Percentiles rank a stretch among this genome's conserved stretches.
These are phyloP conservation scores for Annona cherimola DNA, from an alignment of 164 flowering plant genomes.

Conservation along the genomic window DNA sequence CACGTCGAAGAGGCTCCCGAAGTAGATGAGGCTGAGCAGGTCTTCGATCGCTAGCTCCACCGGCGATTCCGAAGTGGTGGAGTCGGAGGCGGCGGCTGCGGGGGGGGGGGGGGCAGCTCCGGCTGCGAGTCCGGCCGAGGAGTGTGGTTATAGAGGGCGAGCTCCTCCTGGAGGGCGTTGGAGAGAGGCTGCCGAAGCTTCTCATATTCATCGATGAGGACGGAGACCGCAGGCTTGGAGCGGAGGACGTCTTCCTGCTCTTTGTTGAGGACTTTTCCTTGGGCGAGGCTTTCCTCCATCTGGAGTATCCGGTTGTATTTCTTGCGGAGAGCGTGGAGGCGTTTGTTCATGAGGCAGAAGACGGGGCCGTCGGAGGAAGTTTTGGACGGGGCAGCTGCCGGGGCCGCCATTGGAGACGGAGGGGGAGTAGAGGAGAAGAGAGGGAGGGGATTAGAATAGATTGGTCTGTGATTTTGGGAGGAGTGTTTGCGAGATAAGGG, in stretches of 20 bases:
- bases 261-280: conserved; percentile 74
- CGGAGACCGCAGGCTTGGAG: conserved; percentile 54
- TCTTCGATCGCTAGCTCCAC: conserved; percentile 36
- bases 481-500: too few species aligned
- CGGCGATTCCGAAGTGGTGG: neutral
- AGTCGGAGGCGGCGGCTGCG: neutral
- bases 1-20: conserved; percentile 79
- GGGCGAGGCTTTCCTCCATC: conserved; percentile 68
- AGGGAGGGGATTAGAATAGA: neutral
- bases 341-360: conserved; percentile 73
- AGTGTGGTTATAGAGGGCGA: conserved; percentile 28
- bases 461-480: neutral
- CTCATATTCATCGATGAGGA: conserved; percentile 81
- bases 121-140: neutral
- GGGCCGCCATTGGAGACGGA: neutral
- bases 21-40: conserved; percentile 65
- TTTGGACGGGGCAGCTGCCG: neutral
- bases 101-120: too few species aligned
- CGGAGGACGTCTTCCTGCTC: conserved; percentile 86
- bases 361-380: conserved; percentile 65
- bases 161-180: conserved; percentile 63
- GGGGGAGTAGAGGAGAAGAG: neutral
- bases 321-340: conserved; percentile 79
- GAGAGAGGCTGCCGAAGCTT: conserved; percentile 76
- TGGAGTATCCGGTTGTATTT: conserved; percentile 72